Evolutionary conservation across 768 basidiomycete genomes (phyloP).

Genomic region (Hericium rajendrae): DNA sequence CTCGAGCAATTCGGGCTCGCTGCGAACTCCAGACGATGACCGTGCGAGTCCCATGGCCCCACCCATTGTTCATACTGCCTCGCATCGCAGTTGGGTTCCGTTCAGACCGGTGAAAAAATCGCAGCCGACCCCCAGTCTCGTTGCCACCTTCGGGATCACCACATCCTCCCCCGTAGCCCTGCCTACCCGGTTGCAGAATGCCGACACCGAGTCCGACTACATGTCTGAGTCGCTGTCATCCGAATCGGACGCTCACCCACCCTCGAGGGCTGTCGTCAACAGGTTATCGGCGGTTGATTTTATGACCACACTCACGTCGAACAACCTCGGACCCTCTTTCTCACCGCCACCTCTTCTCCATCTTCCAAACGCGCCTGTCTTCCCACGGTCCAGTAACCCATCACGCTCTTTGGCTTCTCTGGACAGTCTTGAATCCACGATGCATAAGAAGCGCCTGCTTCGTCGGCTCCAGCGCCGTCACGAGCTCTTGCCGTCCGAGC

Average conservation of each 20-base stretch:
- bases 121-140: not conserved
- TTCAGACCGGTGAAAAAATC: conserved; percentile 38
- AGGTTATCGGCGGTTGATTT: conserved; percentile 24
- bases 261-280: conserved; percentile 12
- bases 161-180: conserved; percentile 2
- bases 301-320: conserved; percentile 33
- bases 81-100: conserved; percentile 39
- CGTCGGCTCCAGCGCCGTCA: conserved; percentile 28
- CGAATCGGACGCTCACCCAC: conserved; percentile 18
- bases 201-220: conserved; percentile 10
- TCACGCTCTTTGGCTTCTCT: conserved; percentile 26
- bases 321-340: conserved; percentile 30
- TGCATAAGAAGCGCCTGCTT: conserved; percentile 43
- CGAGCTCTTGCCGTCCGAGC: conserved; percentile 29
- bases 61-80: conserved; percentile 13
- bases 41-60: conserved; percentile 17
- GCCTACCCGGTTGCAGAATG: not conserved
- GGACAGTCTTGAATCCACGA: conserved; percentile 31
- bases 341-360: conserved; percentile 39
- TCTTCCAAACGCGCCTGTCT: conserved; percentile 23
- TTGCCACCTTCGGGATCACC: not conserved
- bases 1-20: conserved; percentile 35
- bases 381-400: conserved; percentile 44
- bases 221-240: conserved; percentile 10
- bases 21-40: conserved; percentile 54